phyloP scores from a whole-genome alignment of 148 eudicot genomes.

The Rhododendron ovatum region DNA sequence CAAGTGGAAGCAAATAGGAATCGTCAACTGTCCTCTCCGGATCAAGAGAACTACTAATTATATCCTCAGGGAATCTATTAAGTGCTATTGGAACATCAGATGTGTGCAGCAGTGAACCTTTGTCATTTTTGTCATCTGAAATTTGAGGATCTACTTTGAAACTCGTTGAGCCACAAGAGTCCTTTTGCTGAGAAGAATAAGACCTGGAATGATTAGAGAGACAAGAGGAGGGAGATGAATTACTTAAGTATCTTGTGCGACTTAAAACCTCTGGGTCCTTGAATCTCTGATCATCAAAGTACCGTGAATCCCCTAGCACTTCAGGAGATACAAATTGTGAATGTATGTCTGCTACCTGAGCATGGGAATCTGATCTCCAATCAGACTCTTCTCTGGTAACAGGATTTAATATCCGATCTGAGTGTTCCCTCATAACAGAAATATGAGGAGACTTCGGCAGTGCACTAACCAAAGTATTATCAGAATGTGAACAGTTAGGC shows the following conservation, averaged over 20 bases:
- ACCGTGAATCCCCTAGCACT: slow-evolving; percentile 39
- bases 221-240: slow-evolving; percentile 37
- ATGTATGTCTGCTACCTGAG: slow-evolving; percentile 13
- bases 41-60: slow-evolving; percentile 14
- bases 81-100: slow-evolving; percentile 32
- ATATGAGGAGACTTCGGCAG: slow-evolving; percentile 20
- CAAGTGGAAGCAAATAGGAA: slow-evolving; percentile 15
- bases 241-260: slow-evolving; percentile 26
- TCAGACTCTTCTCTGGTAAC: slow-evolving; percentile 26
- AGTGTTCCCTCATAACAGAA: slow-evolving; percentile 18
- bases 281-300: slow-evolving; percentile 51
- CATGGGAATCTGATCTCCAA: slow-evolving; percentile 26
- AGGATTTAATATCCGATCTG: slow-evolving; percentile 29
- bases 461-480: slow-evolving; percentile 12
- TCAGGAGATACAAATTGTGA: slow-evolving; percentile 31
- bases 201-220: slow-evolving; percentile 26
- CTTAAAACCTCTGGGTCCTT: slow-evolving; percentile 51
- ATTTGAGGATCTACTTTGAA: slow-evolving; percentile 24
- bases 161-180: slow-evolving; percentile 23
- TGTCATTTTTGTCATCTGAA: slow-evolving; percentile 33
- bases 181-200: slow-evolving; percentile 30
- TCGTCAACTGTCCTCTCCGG: slow-evolving; percentile 5
- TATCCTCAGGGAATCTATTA: slow-evolving; percentile 41
- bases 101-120: slow-evolving; percentile 20
- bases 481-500: neutral